phyloP scores from a whole-genome alignment of 2,329 filamentous ascomycete species.

The Ceratocystis colombiana region DNA sequence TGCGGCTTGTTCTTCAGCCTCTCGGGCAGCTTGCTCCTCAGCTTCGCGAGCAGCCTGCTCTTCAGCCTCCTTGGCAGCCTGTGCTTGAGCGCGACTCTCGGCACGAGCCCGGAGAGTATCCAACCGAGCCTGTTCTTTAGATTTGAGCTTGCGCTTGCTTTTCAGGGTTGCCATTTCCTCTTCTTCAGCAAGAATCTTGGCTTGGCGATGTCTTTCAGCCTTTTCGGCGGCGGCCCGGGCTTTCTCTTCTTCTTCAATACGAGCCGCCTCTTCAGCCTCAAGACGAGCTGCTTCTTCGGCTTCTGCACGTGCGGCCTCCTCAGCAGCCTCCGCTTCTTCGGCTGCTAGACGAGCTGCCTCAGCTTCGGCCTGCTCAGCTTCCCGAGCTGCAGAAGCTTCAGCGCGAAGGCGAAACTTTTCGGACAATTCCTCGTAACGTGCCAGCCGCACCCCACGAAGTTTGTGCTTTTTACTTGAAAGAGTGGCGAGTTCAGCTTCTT shows the following conservation, averaged over 20 bases:
- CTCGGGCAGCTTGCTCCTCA: slow-evolving; percentile 28
- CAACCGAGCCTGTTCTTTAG: slow-evolving; percentile 19
- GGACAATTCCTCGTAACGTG: slow-evolving; percentile 17
- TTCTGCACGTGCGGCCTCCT: neutral
- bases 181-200: slow-evolving; percentile 16
- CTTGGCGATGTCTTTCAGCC: slow-evolving; percentile 1
- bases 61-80: slow-evolving; percentile 30
- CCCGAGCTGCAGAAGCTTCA: slow-evolving; percentile 29
- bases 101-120: slow-evolving; percentile 30
- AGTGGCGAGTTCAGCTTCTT: slow-evolving; percentile 34
- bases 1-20: slow-evolving; percentile 26
- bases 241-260: slow-evolving; percentile 14
- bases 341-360: slow-evolving; percentile 18
- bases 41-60: slow-evolving; percentile 29
- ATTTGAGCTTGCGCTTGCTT: slow-evolving; percentile 20
- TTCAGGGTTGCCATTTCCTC: slow-evolving; percentile 11
- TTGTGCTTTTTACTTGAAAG: slow-evolving; percentile 30
- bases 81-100: slow-evolving; percentile 11
- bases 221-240: slow-evolving; percentile 9
- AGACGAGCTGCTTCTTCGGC: slow-evolving; percentile 6
- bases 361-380: slow-evolving; percentile 24
- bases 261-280: slow-evolving; percentile 5
- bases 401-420: slow-evolving; percentile 16
- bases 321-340: slow-evolving; percentile 31
- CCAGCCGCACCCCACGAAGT: slow-evolving; percentile 6